Evolutionary conservation across 2,329 filamentous ascomycete species (phyloP).

Genomic region (Scedosporium apiospermum): DNA sequence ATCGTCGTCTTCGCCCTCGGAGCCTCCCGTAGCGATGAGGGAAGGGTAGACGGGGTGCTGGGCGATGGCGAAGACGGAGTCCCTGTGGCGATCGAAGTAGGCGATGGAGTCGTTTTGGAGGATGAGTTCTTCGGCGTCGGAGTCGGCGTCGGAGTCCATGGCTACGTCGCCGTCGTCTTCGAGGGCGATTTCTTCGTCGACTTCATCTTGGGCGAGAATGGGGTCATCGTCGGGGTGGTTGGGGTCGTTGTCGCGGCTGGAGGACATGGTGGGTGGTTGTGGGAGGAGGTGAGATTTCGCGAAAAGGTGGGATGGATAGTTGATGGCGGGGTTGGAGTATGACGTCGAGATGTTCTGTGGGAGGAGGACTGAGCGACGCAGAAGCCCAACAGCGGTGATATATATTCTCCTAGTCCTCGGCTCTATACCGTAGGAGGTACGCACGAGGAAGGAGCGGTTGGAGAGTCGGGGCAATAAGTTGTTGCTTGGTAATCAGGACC

Average conservation of each 20-base stretch:
- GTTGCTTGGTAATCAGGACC: neutral
- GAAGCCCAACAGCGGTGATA: no score
- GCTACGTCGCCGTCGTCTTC: constrained; percentile 55
- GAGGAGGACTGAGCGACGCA: no score
- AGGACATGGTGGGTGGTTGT: neutral
- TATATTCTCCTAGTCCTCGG: no score
- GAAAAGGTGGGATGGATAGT: no score
- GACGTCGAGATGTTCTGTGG: no score
- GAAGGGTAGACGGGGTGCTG: constrained; percentile 74
- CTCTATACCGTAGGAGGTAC: neutral
- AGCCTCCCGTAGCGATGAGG: constrained; percentile 79
- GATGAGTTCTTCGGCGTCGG: constrained; percentile 58
- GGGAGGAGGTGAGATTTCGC: neutral
- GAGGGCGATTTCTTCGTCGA: constrained; percentile 14
- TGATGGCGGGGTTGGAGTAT: no score
- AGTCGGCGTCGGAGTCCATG: constrained; percentile 71
- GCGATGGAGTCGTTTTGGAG: constrained; percentile 88
- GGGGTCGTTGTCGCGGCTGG: neutral
- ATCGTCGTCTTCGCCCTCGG: constrained; percentile 48
- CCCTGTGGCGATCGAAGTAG: constrained; percentile 83
- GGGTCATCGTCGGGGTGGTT: constrained; percentile 7
- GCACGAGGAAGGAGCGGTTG: neutral
- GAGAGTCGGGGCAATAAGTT: neutral
- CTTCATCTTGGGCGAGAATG: constrained; percentile 10
- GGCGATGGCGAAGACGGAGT: constrained; percentile 90